Conservation (phyloP, 2,329 filamentous ascomycete genomes). For the Orbilia javanica region DNA sequence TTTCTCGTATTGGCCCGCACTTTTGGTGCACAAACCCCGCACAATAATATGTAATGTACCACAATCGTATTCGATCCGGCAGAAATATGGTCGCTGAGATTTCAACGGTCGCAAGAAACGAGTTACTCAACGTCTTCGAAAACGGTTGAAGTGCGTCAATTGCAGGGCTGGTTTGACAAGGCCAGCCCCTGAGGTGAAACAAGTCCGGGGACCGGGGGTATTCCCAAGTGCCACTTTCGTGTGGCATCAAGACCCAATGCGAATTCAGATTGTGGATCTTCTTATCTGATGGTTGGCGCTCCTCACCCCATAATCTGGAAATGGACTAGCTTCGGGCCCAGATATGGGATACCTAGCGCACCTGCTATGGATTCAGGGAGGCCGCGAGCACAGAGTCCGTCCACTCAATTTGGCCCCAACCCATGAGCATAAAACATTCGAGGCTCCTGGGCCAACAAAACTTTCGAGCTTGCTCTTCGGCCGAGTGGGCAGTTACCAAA, state of each 20-base stretch:
- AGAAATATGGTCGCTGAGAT: not conserved
- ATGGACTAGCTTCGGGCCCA: constrained; percentile 41
- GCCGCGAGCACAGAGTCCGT: not conserved
- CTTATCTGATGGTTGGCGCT: constrained; percentile 27
- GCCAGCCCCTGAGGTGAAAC: constrained; percentile 27
- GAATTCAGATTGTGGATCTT: constrained; percentile 19
- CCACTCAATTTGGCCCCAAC: not conserved
- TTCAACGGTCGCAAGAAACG: constrained; percentile 4
- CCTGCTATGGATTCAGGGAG: constrained; percentile 31
- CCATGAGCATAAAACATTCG: not conserved
- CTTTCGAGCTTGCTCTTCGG: not conserved
- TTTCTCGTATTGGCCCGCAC: not conserved
- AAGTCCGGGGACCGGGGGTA: constrained; percentile 25
- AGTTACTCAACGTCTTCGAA: constrained; percentile 15
- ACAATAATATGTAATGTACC: too few species aligned
- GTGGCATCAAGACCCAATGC: constrained; percentile 20
- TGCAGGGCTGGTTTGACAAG: constrained; percentile 19
- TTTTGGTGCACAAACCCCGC: not conserved
- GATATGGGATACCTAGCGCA: constrained; percentile 43
- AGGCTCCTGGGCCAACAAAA: not conserved
- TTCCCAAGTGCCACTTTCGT: constrained; percentile 14
- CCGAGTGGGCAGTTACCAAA: not conserved
- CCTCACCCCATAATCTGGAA: constrained; percentile 9
- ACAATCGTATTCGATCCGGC: not conserved
- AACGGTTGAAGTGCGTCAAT: constrained; percentile 12